A percentile compares a stretch with the other conserved stretches of the same genome.
Evolutionary conservation across 352 stramenopile genomes (phyloP).

Genomic region (Phytophthora megakarya): DNA sequence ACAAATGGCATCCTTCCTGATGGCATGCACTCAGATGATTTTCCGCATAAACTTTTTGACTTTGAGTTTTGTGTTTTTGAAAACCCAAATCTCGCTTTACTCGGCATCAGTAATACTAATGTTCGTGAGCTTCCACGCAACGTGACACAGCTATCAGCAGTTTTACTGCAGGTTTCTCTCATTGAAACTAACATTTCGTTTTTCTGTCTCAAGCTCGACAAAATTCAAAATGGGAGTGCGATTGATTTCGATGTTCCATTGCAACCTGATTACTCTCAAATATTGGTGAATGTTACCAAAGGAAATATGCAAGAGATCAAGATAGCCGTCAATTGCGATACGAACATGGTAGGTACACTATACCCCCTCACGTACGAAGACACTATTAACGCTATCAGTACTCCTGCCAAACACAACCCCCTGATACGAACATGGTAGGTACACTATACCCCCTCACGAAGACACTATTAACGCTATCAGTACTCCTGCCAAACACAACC

Average conservation of each 20-base stretch:
- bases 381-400: conserved; percentile 24
- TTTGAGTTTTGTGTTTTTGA: conserved; percentile 46
- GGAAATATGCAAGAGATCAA: conserved; percentile 1
- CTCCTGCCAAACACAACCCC: no score
- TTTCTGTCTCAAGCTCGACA: conserved; percentile 20
- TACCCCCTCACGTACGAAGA: conserved; percentile 24
- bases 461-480: conserved; percentile 27
- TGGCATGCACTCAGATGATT: conserved; percentile 35
- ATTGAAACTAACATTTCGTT: conserved; percentile 20
- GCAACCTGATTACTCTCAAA: conserved; percentile 16
- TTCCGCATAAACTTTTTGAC: conserved; percentile 34
- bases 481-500: no score
- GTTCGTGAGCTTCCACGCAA: conserved; percentile 23
- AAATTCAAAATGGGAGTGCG: conserved; percentile 18
- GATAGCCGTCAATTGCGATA: conserved; percentile 9
- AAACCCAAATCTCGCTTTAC: neutral
- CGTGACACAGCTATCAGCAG: conserved; percentile 15
- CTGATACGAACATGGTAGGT: neutral
- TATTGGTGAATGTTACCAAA: conserved; percentile 21
- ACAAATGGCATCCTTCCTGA: conserved; percentile 25
- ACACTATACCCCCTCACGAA: conserved; percentile 27
- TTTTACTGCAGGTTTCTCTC: conserved; percentile 5
- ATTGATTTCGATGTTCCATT: conserved; percentile 6
- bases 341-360: conserved; percentile 3
- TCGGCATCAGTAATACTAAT: conserved; percentile 29